Evolutionary conservation across 1,139 yeast genomes (phyloP).

Genomic region (Taiozyma sp.): DNA sequence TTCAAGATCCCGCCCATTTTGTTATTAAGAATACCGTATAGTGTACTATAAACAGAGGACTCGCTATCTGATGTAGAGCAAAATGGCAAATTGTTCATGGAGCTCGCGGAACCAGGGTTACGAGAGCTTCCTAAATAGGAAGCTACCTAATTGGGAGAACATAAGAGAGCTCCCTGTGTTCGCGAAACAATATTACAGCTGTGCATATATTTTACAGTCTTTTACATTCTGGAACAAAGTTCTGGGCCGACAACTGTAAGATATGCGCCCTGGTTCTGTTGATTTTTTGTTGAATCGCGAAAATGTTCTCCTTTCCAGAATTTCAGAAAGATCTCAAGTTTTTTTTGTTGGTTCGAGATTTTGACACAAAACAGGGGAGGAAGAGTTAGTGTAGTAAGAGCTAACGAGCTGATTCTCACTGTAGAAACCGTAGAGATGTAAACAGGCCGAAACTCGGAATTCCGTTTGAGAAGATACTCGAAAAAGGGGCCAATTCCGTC

Average conservation of each 20-base stretch:
- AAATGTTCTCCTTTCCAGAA: background rate
- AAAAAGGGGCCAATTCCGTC: background rate
- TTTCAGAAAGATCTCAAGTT: background rate
- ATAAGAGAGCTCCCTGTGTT: too few species aligned
- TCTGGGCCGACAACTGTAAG: background rate
- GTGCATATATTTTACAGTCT: too few species aligned
- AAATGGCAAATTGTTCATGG: background rate
- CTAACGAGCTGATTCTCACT: background rate
- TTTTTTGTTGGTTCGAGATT: background rate
- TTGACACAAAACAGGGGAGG: background rate
- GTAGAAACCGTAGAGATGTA: background rate
- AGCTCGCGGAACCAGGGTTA: background rate
- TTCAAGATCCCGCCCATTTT: constrained; percentile 36
- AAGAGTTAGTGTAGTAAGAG: background rate
- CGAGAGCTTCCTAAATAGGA: background rate
- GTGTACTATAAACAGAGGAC: too few species aligned
- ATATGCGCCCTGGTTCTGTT: background rate
- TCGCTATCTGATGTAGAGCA: background rate
- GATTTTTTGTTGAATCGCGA: background rate
- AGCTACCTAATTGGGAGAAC: background rate
- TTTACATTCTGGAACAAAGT: background rate
- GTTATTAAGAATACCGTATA: too few species aligned
- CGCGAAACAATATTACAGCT: background rate
- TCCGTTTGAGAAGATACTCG: background rate
- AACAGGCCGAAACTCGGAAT: too few species aligned